phyloP scores from a whole-genome alignment of 345 rosid species.

The Eucalyptus victrix region DNA sequence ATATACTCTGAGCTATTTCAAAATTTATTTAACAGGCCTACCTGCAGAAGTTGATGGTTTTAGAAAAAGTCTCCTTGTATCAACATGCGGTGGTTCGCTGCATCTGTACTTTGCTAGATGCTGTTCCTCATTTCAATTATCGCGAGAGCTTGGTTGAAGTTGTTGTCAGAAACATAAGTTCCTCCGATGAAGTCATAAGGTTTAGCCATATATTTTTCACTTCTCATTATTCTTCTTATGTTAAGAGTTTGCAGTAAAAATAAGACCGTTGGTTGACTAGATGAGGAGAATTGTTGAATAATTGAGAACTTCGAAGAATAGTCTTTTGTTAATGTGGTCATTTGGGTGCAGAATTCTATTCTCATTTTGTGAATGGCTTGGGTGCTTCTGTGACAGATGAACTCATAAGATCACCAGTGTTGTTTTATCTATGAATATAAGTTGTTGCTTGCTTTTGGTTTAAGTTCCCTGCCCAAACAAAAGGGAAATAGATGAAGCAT shows the following conservation, averaged over 20 bases:
- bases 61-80: conserved; percentile 46
- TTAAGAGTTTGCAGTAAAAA: neutral
- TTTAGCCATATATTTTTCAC: conserved; percentile 7
- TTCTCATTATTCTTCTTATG: neutral
- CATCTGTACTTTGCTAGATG: conserved; percentile 66
- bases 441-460: neutral
- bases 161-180: conserved; percentile 63
- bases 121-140: conserved; percentile 89
- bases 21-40: conserved; percentile 37
- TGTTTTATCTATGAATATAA: neutral
- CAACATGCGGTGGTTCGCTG: conserved; percentile 67
- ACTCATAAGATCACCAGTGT: neutral
- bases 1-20: neutral
- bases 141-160: conserved; percentile 58
- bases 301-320: neutral
- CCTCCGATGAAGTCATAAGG: conserved; percentile 78
- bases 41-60: conserved; percentile 51
- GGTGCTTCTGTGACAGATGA: neutral
- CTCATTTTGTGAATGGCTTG: neutral
- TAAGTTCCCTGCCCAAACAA: neutral
- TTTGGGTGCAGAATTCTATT: neutral
- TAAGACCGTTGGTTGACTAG: neutral
- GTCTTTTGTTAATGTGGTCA: neutral
- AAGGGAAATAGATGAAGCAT: neutral
- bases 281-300: neutral